Evolutionary conservation across 805 yeast species (phyloP).

Genomic region (Candida sithepensis): DNA sequence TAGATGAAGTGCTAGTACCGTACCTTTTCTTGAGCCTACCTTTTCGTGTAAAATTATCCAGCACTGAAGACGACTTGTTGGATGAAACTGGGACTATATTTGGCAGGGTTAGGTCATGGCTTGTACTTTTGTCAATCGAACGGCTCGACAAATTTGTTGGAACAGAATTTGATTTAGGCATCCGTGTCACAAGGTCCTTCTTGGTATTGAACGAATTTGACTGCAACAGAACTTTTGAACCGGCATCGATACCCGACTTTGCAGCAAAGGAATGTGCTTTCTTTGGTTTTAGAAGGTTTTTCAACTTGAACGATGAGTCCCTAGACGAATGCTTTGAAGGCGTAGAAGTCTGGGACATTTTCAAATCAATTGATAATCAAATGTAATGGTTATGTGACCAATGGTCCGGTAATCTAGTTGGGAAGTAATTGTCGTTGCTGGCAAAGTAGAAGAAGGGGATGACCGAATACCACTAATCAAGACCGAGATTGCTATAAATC

Average conservation of each 20-base stretch:
- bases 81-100: neutral
- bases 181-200: neutral
- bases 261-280: slow-evolving; percentile 9
- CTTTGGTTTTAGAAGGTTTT: slow-evolving; percentile 10
- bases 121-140: slow-evolving; percentile 2
- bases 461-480: no score
- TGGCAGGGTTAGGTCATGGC: neutral
- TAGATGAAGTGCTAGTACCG: neutral
- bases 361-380: no score
- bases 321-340: slow-evolving; percentile 5
- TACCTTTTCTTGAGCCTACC: neutral
- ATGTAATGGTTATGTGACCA: no score
- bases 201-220: slow-evolving; percentile 1
- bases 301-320: slow-evolving; percentile 10
- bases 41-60: neutral
- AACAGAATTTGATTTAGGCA: slow-evolving; percentile 8
- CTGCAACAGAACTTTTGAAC: neutral
- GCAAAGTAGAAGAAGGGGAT: no score
- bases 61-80: neutral
- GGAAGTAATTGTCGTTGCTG: no score
- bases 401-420: no score
- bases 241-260: neutral
- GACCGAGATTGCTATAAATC: no score
- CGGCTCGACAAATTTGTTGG: slow-evolving; percentile 4
- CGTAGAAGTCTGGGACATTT: neutral